Percentiles rank a stretch among this genome's conserved stretches.
Conservation (phyloP, 805 yeast genomes). For the Yarrowia phangngaensis region DNA sequence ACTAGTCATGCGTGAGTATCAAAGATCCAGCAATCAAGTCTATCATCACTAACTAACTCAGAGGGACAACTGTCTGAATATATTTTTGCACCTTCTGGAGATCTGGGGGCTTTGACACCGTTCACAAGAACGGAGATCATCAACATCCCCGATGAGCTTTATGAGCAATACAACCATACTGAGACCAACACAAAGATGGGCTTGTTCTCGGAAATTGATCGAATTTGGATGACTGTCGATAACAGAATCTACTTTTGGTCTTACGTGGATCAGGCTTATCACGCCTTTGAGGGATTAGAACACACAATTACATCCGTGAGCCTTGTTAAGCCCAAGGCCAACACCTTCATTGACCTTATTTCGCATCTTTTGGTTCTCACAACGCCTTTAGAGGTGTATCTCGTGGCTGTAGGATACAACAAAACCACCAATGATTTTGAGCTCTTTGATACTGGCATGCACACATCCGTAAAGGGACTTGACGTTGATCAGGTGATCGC, state of each 20-base stretch:
- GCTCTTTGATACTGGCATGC: conserved; percentile 76
- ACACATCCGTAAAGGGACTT: conserved; percentile 74
- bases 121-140: conserved; percentile 67
- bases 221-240: conserved; percentile 84
- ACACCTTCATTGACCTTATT: conserved; percentile 74
- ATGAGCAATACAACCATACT: conserved; percentile 63
- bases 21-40: neutral
- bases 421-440: conserved; percentile 48
- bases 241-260: conserved; percentile 84
- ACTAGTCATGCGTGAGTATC: conserved; percentile 33
- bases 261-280: conserved; percentile 60
- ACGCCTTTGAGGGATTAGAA: conserved; percentile 75
- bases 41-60: conserved; percentile 17
- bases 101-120: conserved; percentile 46
- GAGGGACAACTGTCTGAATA: conserved; percentile 36
- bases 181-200: conserved; percentile 76
- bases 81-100: conserved; percentile 30
- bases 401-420: conserved; percentile 64
- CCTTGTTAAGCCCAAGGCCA: conserved; percentile 75
- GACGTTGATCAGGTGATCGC: conserved; percentile 60
- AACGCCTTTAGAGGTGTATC: conserved; percentile 72
- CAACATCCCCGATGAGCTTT: conserved; percentile 75
- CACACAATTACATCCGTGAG: conserved; percentile 74
- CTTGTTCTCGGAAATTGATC: conserved; percentile 67
- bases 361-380: conserved; percentile 69